Base-by-base conservation (phyloP, 2,329 filamentous ascomycete genomes). In the Ilyonectria mors-panacis region DNA sequence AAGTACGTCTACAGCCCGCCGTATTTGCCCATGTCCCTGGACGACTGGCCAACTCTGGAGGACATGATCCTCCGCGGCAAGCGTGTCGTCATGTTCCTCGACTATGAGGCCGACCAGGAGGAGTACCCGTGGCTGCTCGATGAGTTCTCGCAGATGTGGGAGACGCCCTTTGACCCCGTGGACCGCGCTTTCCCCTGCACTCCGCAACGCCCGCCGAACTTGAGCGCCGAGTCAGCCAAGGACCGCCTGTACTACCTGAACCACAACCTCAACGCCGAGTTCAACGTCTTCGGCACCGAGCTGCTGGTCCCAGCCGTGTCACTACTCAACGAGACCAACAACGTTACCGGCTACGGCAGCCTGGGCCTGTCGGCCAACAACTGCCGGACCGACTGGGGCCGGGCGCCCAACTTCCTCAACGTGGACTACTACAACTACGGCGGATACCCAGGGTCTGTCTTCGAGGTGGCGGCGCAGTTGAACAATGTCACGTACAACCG, bases 81-180 rank as follows among this genome's bases (percentile, higher is more conserved):
- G 80, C 88, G 94, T 12, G 91, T 93, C 2, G 86, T 97, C 69
- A 87, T 96, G 79, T 94, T 96, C 81, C 87, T 97, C 82, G 94
- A 97, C 82, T 97, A 97, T 83, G 85, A 91, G 71, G 93, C 94
- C 71, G 91, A 97, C 78, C 93, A 97, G 81, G 88, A 85, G 1
- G 85, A 86, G 21, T 91, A 94, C 19, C 94, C 95, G 0, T 98
- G 94, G 89, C 87, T 97, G 47, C 85, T 97, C 45, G 93, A 97
- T 79, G 87, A 98, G 80, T 98, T 97, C 83, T 88, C 88, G 6
- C 93, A 97, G 77, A 88, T 97, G 82, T 97, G 93, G 93, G 94
- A 98, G 82, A 95, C 94, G 1, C 93, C 93, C 0, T 98, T 97
- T 78, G 93, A 94, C 59, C 94, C 89, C 3, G 76, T 80, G 17